These are phyloP conservation scores for Geoglossum cookeanum DNA, from an alignment of 2,329 filamentous ascomycete genomes.

Conservation along the genomic window DNA sequence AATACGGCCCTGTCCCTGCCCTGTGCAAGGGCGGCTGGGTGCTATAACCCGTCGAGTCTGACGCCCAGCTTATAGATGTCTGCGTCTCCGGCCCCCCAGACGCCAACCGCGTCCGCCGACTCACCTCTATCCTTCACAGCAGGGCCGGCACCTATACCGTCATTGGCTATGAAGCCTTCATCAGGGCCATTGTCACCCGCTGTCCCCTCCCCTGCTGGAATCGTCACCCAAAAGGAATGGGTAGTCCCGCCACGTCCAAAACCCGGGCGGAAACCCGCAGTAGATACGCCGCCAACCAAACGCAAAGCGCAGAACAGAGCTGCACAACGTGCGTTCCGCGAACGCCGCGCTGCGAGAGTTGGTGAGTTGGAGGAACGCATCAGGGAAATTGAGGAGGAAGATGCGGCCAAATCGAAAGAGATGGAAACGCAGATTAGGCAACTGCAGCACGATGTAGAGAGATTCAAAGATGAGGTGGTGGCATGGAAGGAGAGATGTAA, in stretches of 20 bases:
- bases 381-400: slow-evolving; percentile 27
- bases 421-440: slow-evolving; percentile 33
- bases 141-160: not conserved
- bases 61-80: not conserved
- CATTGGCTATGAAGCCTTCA: not conserved
- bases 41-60: not conserved
- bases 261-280: slow-evolving; percentile 84
- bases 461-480: slow-evolving; percentile 33
- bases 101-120: not conserved
- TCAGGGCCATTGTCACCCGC: not conserved
- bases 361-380: slow-evolving; percentile 40
- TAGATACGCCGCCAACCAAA: slow-evolving; percentile 81
- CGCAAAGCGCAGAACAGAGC: slow-evolving; percentile 87
- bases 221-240: slow-evolving; percentile 70
- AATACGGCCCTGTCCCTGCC: not conserved
- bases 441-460: slow-evolving; percentile 47
- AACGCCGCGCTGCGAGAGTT: slow-evolving; percentile 68
- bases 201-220: slow-evolving; percentile 19
- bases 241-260: slow-evolving; percentile 67
- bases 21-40: not conserved
- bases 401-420: slow-evolving; percentile 27
- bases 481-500: slow-evolving; percentile 35
- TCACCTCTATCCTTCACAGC: not conserved
- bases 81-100: not conserved
- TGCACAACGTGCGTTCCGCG: slow-evolving; percentile 77